phyloP scores from a whole-genome alignment of 352 stramenopile species.

The Phytophthora meadii region DNA sequence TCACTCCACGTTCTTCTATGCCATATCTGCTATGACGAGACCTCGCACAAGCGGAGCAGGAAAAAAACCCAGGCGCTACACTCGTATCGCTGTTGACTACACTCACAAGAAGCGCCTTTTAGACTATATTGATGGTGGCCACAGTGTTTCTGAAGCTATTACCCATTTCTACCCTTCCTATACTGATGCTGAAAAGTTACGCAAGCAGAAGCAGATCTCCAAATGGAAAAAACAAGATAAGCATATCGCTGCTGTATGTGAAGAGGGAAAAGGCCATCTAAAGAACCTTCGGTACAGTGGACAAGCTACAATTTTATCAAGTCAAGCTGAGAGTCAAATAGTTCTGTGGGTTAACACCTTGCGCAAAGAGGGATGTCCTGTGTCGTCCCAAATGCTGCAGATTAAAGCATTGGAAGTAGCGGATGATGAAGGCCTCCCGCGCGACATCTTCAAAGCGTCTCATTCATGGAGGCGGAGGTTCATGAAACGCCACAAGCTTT shows the following conservation, averaged over 20 bases:
- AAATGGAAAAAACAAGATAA: slow-evolving; percentile 16
- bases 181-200: neutral
- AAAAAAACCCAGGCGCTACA: no score
- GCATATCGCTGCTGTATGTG: neutral
- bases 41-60: slow-evolving; percentile 8
- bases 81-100: slow-evolving; percentile 18
- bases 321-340: slow-evolving; percentile 1
- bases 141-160: slow-evolving; percentile 5
- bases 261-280: neutral
- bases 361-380: slow-evolving; percentile 5
- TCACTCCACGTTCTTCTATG: neutral
- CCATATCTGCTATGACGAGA: neutral
- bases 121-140: neutral
- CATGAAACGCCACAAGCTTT: slow-evolving; percentile 9
- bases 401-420: slow-evolving; percentile 12
- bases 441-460: slow-evolving; percentile 1
- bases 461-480: slow-evolving; percentile 4
- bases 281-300: slow-evolving; percentile 1
- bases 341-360: slow-evolving; percentile 5
- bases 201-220: slow-evolving; percentile 9
- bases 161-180: neutral
- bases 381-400: slow-evolving; percentile 3
- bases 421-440: slow-evolving; percentile 2
- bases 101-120: slow-evolving; percentile 2
- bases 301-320: slow-evolving; percentile 7